Conservation (phyloP, 1,139 yeast genomes). For the Lodderomyces pseudojiufengensis region DNA sequence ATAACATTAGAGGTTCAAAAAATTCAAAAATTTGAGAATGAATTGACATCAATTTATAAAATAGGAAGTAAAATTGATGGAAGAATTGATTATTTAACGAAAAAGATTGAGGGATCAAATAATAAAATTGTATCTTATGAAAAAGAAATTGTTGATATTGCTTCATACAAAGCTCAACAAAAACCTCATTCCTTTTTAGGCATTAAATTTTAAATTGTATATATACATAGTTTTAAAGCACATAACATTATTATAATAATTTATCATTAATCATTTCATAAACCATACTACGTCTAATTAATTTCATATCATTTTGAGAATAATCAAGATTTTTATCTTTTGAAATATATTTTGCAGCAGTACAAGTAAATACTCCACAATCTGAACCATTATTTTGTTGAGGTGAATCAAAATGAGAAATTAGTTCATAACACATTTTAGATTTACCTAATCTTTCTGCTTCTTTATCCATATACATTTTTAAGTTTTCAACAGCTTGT, state of each 20-base stretch:
- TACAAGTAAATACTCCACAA: conserved; percentile 92
- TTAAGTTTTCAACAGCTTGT: conserved; percentile 50
- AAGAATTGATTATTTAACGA: conserved; percentile 62
- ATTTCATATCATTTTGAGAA: conserved; percentile 66
- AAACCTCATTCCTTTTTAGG: conserved; percentile 10
- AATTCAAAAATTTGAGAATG: conserved; percentile 66
- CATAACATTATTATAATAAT: conserved; percentile 11
- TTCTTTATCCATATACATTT: conserved; percentile 60
- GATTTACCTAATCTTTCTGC: conserved; percentile 41
- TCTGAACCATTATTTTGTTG: conserved; percentile 89
- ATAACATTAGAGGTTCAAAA: conserved; percentile 60
- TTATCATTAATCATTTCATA: conserved; percentile 34
- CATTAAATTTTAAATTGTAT: conserved; percentile 4
- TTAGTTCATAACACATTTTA: conserved; percentile 31
- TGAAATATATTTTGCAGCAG: conserved; percentile 64
- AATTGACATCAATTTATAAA: conserved; percentile 52
- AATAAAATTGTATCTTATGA: conserved; percentile 44
- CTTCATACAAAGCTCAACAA: conserved; percentile 2
- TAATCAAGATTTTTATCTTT: conserved; percentile 47
- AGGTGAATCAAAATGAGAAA: conserved; percentile 54
- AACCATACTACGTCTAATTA: conserved; percentile 70
- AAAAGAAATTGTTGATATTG: conserved; percentile 14
- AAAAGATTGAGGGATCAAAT: conserved; percentile 59
- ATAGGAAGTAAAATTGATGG: conserved; percentile 40
- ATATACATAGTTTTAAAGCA: not conserved